Evolutionary conservation across 768 basidiomycete species (phyloP), one percentile per base, ranked within the genome.

Genomic region (Tricholoma flavovirens): DNA sequence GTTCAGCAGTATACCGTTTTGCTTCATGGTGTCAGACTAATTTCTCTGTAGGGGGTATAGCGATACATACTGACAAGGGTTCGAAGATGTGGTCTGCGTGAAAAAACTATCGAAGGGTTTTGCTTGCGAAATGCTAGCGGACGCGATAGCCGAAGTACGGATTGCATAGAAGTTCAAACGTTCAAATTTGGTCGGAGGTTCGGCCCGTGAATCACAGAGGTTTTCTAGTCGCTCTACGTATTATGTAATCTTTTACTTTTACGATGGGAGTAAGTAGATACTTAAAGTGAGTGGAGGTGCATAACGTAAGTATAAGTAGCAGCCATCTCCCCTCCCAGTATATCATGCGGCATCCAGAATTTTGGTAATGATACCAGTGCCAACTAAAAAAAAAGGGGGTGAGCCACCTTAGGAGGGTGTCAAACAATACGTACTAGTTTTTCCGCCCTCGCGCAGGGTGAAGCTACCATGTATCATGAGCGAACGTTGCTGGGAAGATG

Each of bases 401-500:
- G 63, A 55, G 46, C 21, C 48, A 19, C 1, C 49, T 46, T 8
- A 12, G 58, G 4, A 14, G 49, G 5, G 15, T 40, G 33, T 29
- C 36, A n/a, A n/a, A 19, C 38, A 50, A 15, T 17, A 61, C 29
- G 69, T 86, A 92, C 90, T 81, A 9, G 96, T 98, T 76, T 86
- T 95, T 67, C 93, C 91, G 62, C 93, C 94, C 72, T 97, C 94
- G 62, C 94, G 88, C 57, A 97, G 83, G 22, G 95, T 98, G 75
- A 98, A 97, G 54, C 78, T 78, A 33, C 11, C 33, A 51, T 9
- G 30, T 58, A 54, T 63, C 26, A 30, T 49, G 29, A 49, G 46
- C 7, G 17, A 50, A 61, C 59, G 45, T 14, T 29, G 22, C 15
- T 36, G 35, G 24, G 32, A 24, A 35, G 21, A 26, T 19, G 40